These are phyloP conservation scores for Aspergillus cristatus DNA, from an alignment of 495 filamentous ascomycete species.

Conservation along the genomic window DNA sequence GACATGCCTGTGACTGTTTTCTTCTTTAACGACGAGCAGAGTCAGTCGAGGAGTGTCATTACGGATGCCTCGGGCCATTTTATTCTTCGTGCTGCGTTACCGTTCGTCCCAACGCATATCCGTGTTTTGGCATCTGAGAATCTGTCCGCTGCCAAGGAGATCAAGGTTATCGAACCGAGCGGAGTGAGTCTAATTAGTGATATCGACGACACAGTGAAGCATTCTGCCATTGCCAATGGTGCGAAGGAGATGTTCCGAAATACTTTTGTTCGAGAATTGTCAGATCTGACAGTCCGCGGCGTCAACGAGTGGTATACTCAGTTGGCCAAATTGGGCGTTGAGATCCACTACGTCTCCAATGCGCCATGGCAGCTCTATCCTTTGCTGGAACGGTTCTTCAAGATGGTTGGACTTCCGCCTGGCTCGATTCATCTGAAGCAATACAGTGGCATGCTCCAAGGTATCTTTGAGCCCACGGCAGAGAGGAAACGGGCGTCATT, in stretches of 20 bases:
- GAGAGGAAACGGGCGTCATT: conserved; percentile 85
- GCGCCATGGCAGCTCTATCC: conserved; percentile 95
- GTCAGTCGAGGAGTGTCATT: conserved; percentile 65
- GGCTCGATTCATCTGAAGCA: conserved; percentile 93
- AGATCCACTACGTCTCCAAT: conserved; percentile 87
- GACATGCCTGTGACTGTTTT: conserved; percentile 75
- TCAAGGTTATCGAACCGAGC: conserved; percentile 64
- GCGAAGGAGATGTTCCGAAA: conserved; percentile 93
- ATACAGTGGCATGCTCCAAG: conserved; percentile 90
- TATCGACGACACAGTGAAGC: conserved; percentile 97
- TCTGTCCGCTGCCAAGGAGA: conserved; percentile 65
- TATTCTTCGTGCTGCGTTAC: conserved; percentile 58
- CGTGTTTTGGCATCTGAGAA: conserved; percentile 79
- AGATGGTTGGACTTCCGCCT: conserved; percentile 65
- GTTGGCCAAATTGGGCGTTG: conserved; percentile 68
- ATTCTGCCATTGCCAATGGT: conserved; percentile 77
- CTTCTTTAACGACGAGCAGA: conserved; percentile 76
- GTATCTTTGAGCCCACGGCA: conserved; percentile 94
- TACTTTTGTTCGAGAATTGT: conserved; percentile 79
- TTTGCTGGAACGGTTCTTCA: conserved; percentile 73
- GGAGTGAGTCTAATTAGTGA: conserved; percentile 94
- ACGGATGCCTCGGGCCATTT: conserved; percentile 91
- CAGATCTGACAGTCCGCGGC: conserved; percentile 71
- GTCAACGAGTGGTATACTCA: conserved; percentile 82
- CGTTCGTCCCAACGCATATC: conserved; percentile 86